Evolutionary conservation across 2,329 filamentous ascomycete genomes (phyloP).

Genomic region (Pezicula carpinea): DNA sequence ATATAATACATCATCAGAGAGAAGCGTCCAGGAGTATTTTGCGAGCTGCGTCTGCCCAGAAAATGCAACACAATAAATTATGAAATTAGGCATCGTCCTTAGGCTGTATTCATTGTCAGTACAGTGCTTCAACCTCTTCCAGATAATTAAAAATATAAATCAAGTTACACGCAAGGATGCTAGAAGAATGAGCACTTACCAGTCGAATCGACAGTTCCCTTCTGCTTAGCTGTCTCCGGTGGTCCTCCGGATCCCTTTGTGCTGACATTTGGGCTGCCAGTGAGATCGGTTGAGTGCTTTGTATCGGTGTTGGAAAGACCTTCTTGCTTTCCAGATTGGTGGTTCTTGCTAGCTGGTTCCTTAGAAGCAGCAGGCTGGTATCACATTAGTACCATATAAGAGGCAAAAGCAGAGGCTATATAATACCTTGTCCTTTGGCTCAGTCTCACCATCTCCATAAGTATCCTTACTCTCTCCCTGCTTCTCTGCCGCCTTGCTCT

Average conservation of each 20-base stretch:
- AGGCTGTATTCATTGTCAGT: no score
- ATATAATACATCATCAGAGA: no score
- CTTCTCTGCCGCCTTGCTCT: conserved; percentile 29
- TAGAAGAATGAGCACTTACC: no score
- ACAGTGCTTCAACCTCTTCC: no score
- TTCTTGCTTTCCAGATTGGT: conserved; percentile 47
- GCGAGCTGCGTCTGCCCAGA: no score
- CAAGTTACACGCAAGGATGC: no score
- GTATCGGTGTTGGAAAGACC: conserved; percentile 48
- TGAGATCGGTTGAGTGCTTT: conserved; percentile 40
- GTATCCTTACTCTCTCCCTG: conserved; percentile 9
- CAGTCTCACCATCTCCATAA: conserved; percentile 11
- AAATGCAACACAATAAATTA: no score
- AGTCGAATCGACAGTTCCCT: conserved; percentile 39
- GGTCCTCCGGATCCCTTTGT: conserved; percentile 50
- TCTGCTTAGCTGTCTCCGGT: conserved; percentile 49
- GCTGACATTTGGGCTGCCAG: conserved; percentile 41
- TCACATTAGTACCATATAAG: conserved; percentile 7
- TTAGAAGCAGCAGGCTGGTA: conserved; percentile 22
- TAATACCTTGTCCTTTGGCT: conserved; percentile 19
- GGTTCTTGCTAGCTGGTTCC: conserved; percentile 30
- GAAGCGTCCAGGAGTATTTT: no score
- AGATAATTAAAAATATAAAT: conserved; percentile 2
- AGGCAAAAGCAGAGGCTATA: background rate
- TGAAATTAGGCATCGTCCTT: no score